These are phyloP conservation scores for Nidularia sp. DNA, from an alignment of 768 basidiomycete genomes.

Conservation along the genomic window DNA sequence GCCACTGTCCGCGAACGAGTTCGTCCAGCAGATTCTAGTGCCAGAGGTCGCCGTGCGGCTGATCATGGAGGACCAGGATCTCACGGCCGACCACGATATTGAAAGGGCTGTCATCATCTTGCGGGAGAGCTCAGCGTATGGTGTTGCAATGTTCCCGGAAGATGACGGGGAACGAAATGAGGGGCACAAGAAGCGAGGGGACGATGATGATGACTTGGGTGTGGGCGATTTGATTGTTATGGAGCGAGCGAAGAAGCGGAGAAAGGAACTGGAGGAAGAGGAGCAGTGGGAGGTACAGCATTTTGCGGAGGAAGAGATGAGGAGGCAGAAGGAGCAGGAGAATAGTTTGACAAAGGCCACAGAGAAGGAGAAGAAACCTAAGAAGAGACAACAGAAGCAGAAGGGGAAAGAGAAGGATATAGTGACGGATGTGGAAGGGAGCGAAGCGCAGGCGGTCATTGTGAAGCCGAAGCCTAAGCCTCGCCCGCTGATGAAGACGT, in stretches of 20 bases:
- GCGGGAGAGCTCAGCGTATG: constrained; percentile 77
- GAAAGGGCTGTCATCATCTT: constrained; percentile 54
- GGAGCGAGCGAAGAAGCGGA: constrained; percentile 47
- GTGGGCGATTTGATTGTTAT: constrained; percentile 50
- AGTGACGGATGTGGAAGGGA: background rate
- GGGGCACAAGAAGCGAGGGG: constrained; percentile 9
- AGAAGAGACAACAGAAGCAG: background rate
- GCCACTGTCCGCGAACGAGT: constrained; percentile 72
- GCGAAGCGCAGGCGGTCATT: background rate
- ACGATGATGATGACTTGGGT: constrained; percentile 26
- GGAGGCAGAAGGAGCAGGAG: background rate
- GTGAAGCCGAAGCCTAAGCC: constrained; percentile 3
- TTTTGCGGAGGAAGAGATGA: constrained; percentile 1
- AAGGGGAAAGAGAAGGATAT: background rate
- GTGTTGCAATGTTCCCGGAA: constrained; percentile 82
- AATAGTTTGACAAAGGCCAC: background rate
- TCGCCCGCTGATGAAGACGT: no score
- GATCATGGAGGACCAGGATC: constrained; percentile 71
- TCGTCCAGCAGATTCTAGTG: constrained; percentile 81
- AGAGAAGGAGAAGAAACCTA: constrained; percentile 6
- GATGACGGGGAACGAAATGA: constrained; percentile 37
- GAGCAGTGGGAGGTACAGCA: no score
- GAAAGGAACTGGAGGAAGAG: constrained; percentile 46
- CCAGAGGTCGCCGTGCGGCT: constrained; percentile 82
- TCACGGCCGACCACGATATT: constrained; percentile 32